A percentile compares a stretch with the other conserved stretches of the same genome.
phyloP scores from a whole-genome alignment of 1,284 basidiomycete species.

The Chondrostereum purpureum region DNA sequence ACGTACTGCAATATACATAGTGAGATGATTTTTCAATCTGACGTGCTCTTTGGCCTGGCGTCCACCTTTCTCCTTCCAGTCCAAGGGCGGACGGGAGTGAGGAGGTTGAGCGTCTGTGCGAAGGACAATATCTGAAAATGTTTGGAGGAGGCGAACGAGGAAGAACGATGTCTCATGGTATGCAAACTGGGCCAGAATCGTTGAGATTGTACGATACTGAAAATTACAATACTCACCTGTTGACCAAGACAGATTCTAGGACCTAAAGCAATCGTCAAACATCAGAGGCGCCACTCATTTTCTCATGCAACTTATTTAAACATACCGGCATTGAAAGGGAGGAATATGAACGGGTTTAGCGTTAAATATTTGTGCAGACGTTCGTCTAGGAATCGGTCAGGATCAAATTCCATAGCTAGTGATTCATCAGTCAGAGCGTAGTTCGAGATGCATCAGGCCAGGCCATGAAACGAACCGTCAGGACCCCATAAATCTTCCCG shows the following conservation, averaged over 20 bases:
- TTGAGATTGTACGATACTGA: neutral
- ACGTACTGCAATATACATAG: neutral
- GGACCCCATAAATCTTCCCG: conserved; percentile 39
- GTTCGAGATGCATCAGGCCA: too few relatives aligned
- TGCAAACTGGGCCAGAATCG: conserved; percentile 25
- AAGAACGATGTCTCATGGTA: conserved; percentile 69
- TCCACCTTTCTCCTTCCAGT: conserved; percentile 49
- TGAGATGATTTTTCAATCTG: neutral
- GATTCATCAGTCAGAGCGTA: too few relatives aligned
- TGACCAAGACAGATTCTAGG: conserved; percentile 3
- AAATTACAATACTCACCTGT: neutral
- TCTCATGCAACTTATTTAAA: conserved; percentile 26
- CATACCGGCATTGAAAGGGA: conserved; percentile 64
- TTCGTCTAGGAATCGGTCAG: conserved; percentile 62
- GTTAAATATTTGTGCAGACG: conserved; percentile 39
- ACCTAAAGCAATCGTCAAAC: neutral
- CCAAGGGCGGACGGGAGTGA: conserved; percentile 49
- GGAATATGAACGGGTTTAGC: conserved; percentile 59
- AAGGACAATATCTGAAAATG: conserved; percentile 52
- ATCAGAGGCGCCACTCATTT: neutral
- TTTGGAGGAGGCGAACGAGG: conserved; percentile 58
- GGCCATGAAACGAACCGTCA: conserved; percentile 26
- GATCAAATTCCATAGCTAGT: conserved; percentile 40
- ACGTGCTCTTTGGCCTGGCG: conserved; percentile 30
- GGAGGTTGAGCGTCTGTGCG: conserved; percentile 55